A percentile compares a stretch with the other conserved stretches of the same genome.
Evolutionary conservation across 1,139 yeast genomes (phyloP).

Genomic region (Hyphopichia fennica): DNA sequence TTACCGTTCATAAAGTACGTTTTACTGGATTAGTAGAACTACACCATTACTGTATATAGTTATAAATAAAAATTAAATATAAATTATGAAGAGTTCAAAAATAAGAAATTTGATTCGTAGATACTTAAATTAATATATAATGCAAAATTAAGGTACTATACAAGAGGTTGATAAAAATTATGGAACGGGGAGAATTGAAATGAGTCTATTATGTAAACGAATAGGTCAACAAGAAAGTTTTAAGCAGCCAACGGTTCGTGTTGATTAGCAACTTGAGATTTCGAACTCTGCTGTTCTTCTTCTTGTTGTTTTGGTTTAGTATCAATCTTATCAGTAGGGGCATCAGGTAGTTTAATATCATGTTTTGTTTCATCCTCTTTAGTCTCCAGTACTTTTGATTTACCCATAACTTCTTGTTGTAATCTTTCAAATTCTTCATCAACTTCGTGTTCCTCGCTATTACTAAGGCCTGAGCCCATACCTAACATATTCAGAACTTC

Average conservation of each 20-base stretch:
- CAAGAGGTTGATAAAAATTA: neutral
- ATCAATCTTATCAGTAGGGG: slow-evolving; percentile 13
- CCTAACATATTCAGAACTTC: slow-evolving; percentile 56
- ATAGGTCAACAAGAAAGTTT: no score
- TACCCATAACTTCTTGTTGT: slow-evolving; percentile 42
- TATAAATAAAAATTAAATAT: no score
- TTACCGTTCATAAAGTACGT: no score
- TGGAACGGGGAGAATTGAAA: neutral
- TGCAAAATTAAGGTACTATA: neutral
- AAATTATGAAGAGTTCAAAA: no score
- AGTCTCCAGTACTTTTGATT: slow-evolving; percentile 5
- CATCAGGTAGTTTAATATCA: slow-evolving; percentile 17
- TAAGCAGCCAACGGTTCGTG: slow-evolving; percentile 3
- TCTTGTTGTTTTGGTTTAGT: slow-evolving; percentile 11
- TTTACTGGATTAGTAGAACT: no score
- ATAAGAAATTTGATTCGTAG: no score
- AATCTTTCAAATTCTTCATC: slow-evolving; percentile 60
- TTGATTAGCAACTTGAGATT: neutral
- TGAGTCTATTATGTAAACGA: no score
- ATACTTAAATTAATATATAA: no score
- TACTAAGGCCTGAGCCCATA: slow-evolving; percentile 41
- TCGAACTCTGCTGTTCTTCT: slow-evolving; percentile 10
- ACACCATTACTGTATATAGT: no score
- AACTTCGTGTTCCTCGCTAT: slow-evolving; percentile 62
- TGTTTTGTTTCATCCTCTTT: slow-evolving; percentile 10